These are phyloP conservation scores for Exophiala xenobiotica DNA, from an alignment of 2,329 filamentous ascomycete genomes.

Conservation along the genomic window DNA sequence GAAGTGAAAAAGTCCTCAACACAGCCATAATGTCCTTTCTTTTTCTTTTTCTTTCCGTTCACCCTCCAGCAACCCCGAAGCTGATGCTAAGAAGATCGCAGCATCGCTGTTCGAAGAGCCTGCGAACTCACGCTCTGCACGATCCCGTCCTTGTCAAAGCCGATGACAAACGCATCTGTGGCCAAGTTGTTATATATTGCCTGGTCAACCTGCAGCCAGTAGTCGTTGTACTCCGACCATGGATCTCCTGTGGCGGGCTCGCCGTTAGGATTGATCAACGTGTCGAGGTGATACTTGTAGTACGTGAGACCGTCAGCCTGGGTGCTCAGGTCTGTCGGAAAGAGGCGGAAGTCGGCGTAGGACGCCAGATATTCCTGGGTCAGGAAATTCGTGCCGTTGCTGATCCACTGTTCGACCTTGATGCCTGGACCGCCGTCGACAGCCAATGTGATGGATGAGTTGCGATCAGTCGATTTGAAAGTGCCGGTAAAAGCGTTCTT, in stretches of 20 bases:
- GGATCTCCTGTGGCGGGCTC: constrained; percentile 28
- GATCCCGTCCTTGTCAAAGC: constrained; percentile 23
- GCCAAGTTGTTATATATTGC: constrained; percentile 24
- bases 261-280: constrained; percentile 29
- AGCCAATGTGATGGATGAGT: constrained; percentile 24
- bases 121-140: constrained; percentile 24
- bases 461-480: constrained; percentile 2
- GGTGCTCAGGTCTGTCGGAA: constrained; percentile 14
- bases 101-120: constrained; percentile 1
- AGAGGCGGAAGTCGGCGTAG: constrained; percentile 17
- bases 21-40: too few relatives aligned
- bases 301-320: constrained; percentile 20
- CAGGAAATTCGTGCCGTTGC: constrained; percentile 27
- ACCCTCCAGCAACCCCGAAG: neutral
- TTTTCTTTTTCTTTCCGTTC: too few relatives aligned
- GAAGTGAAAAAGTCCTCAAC: too few relatives aligned
- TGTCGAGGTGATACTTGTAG: constrained; percentile 12
- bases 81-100: neutral
- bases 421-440: constrained; percentile 28
- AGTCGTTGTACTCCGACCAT: constrained; percentile 33
- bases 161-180: constrained; percentile 33
- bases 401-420: constrained; percentile 19
- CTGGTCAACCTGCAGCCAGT: constrained; percentile 32
- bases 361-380: constrained; percentile 11
- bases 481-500: constrained; percentile 9